Evolutionary conservation across 2,329 filamentous ascomycete species (phyloP).

Genomic region (Nigrospora osmanthi): DNA sequence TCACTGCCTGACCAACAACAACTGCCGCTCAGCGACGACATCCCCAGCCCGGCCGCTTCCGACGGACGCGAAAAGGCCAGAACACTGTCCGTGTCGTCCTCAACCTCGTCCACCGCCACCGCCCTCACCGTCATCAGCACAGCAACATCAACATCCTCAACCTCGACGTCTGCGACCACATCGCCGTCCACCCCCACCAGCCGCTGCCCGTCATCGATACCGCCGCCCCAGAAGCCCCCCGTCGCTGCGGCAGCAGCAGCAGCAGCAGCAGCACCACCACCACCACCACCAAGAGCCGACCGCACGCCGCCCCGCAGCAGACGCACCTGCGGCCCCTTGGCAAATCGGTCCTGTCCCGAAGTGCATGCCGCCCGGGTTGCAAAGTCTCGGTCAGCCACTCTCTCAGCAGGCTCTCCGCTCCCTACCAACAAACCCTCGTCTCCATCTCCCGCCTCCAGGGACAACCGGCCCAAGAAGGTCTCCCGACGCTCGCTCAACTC

Average conservation of each 20-base stretch:
- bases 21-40: background rate
- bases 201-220: background rate
- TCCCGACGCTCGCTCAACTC: constrained; percentile 25
- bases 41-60: background rate
- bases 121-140: too few relatives aligned
- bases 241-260: constrained; percentile 11
- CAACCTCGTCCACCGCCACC: too few relatives aligned
- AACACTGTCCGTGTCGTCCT: too few relatives aligned
- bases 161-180: background rate
- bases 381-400: constrained; percentile 31
- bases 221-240: constrained; percentile 1
- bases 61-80: too few relatives aligned
- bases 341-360: constrained; percentile 18
- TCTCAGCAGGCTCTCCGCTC: constrained; percentile 18
- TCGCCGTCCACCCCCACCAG: constrained; percentile 7
- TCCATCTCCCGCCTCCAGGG: too few relatives aligned
- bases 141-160: background rate
- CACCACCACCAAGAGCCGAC: background rate
- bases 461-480: constrained; percentile 16
- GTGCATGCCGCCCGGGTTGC: constrained; percentile 38
- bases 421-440: constrained; percentile 15
- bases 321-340: constrained; percentile 11
- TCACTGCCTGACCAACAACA: background rate
- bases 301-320: constrained; percentile 4
- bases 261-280: background rate